Percentiles rank a stretch among this genome's conserved stretches.
Evolutionary conservation across 1,284 basidiomycete species (phyloP).

Genomic region (Trametes hirsuta): DNA sequence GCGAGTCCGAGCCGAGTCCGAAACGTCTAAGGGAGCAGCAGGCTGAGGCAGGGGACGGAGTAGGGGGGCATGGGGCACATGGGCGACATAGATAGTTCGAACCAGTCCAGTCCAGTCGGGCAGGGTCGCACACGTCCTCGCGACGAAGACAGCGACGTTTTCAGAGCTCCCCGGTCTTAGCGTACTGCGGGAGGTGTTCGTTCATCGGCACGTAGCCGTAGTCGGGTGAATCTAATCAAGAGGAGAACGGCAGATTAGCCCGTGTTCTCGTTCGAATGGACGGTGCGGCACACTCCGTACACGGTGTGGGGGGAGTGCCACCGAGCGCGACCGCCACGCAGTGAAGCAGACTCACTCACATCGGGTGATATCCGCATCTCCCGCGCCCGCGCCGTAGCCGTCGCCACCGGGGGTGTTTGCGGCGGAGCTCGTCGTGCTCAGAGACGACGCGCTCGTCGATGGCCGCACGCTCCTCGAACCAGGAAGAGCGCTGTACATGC

Average conservation of each 20-base stretch:
- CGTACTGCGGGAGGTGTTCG: conserved; percentile 71
- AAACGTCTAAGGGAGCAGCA: conserved; percentile 19
- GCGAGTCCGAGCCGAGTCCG: conserved; percentile 22
- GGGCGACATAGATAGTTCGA: conserved; percentile 10
- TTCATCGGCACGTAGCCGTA: conserved; percentile 79
- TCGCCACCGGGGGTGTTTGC: conserved; percentile 56
- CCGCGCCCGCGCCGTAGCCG: conserved; percentile 53
- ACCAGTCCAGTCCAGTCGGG: conserved; percentile 6
- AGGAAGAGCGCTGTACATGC: conserved; percentile 33
- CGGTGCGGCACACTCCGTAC: conserved; percentile 12
- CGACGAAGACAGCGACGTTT: conserved; percentile 26
- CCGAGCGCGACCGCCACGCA: conserved; percentile 12
- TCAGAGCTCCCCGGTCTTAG: conserved; percentile 60
- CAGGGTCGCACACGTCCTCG: conserved; percentile 4
- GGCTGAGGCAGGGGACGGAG: conserved; percentile 11
- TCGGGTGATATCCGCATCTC: conserved; percentile 66
- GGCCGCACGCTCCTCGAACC: conserved; percentile 54
- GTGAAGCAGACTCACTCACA: conserved; percentile 58
- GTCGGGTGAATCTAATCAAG: conserved; percentile 73
- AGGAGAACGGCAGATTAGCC: conserved; percentile 35
- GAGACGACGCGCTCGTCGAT: conserved; percentile 74
- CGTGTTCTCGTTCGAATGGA: background rate
- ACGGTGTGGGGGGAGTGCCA: background rate
- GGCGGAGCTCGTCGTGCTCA: conserved; percentile 82
- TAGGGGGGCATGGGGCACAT: conserved; percentile 4